A percentile compares a stretch with the other conserved stretches of the same genome.
Conservation (phyloP, 108 stramenopile genomes). For the Stephanodiscus triporus region DNA sequence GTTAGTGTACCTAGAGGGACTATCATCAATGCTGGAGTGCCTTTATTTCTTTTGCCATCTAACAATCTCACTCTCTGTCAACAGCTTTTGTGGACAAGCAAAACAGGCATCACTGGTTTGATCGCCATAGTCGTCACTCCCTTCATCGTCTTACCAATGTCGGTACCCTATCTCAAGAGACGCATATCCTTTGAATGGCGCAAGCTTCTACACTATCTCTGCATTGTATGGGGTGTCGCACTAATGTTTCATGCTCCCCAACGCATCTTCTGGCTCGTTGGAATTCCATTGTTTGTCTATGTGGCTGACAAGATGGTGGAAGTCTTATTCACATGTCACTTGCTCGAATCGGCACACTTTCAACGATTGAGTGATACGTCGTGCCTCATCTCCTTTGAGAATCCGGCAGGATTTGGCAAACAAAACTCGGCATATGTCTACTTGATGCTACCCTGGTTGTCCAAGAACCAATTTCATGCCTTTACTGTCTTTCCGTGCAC, state of each 20-base stretch:
- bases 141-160: slow-evolving; percentile 27
- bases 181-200: slow-evolving; percentile 16
- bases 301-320: slow-evolving; percentile 1
- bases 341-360: neutral
- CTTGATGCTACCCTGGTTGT: slow-evolving; percentile 44
- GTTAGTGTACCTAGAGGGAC: neutral
- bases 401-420: slow-evolving; percentile 41
- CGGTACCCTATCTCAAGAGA: slow-evolving; percentile 17
- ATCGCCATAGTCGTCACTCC: slow-evolving; percentile 11
- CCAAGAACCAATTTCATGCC: slow-evolving; percentile 43
- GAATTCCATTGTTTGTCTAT: slow-evolving; percentile 23
- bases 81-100: slow-evolving; percentile 8
- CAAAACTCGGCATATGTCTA: slow-evolving; percentile 42
- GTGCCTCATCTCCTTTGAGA: slow-evolving; percentile 42
- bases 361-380: slow-evolving; percentile 17
- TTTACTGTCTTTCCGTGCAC: slow-evolving; percentile 43
- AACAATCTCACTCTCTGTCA: neutral
- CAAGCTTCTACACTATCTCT: slow-evolving; percentile 23
- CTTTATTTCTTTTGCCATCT: neutral
- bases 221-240: slow-evolving; percentile 12
- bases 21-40: neutral
- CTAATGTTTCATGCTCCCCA: slow-evolving; percentile 21
- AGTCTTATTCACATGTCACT: neutral
- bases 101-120: slow-evolving; percentile 26
- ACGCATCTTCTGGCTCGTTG: slow-evolving; percentile 20